Percentiles rank a stretch among this genome's conserved stretches.
These are phyloP conservation scores for Anthoceros angustus DNA, from an alignment of 225 moss, liverwort and hornwort species.

Conservation along the genomic window DNA sequence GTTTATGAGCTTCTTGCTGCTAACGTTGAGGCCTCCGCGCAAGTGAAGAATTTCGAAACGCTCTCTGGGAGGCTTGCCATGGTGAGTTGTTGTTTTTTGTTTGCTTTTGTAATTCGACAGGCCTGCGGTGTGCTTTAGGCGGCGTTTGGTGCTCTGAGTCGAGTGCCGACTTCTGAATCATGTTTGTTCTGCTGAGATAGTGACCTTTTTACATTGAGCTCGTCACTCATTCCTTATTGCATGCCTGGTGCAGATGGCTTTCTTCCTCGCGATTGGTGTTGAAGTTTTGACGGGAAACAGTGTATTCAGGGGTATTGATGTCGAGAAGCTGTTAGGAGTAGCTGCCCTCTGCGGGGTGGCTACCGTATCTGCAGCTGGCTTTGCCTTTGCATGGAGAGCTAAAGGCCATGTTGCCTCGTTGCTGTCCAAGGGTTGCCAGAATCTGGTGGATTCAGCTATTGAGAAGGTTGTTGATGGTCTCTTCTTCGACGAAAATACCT, in stretches of 20 bases:
- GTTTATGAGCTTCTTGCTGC: constrained; percentile 90
- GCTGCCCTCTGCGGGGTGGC: constrained; percentile 59
- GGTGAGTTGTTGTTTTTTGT: constrained; percentile 13
- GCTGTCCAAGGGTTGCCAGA: constrained; percentile 63
- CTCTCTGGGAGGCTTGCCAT: constrained; percentile 86
- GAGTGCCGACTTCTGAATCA: background rate
- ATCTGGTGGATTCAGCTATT: constrained; percentile 67
- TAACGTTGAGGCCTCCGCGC: constrained; percentile 71
- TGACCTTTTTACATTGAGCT: background rate
- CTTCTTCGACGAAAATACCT: constrained; percentile 63
- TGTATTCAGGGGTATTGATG: constrained; percentile 68
- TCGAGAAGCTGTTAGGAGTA: constrained; percentile 37
- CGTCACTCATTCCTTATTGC: background rate
- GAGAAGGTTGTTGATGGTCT: constrained; percentile 87
- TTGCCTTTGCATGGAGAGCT: constrained; percentile 82
- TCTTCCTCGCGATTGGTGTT: constrained; percentile 66
- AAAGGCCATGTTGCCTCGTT: constrained; percentile 55
- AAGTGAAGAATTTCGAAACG: constrained; percentile 79
- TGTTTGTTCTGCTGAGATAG: background rate
- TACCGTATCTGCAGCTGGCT: constrained; percentile 56
- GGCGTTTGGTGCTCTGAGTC: no score
- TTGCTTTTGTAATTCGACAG: background rate
- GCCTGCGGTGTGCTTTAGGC: background rate
- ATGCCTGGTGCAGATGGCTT: constrained; percentile 33
- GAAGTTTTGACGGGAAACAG: constrained; percentile 72